A percentile compares a stretch with the other conserved stretches of the same genome.
These are phyloP conservation scores for Phaseolus lunatus DNA, from an alignment of 306 rosid genomes.

Conservation along the genomic window DNA sequence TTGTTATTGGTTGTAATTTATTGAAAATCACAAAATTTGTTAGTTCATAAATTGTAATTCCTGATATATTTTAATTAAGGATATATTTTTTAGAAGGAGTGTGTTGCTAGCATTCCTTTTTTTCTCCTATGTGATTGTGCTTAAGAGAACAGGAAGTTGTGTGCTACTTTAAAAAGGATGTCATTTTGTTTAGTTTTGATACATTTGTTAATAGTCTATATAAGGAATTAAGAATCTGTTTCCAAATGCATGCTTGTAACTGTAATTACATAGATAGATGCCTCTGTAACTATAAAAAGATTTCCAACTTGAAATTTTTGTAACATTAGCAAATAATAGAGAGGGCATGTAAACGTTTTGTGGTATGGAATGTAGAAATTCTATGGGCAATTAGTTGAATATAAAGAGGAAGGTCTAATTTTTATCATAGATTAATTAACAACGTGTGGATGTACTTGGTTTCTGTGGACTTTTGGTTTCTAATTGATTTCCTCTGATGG, in stretches of 20 bases:
- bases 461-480: constrained; percentile 35
- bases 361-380: background rate
- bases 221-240: background rate
- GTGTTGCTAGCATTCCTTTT: background rate
- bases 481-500: constrained; percentile 36
- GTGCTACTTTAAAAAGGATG: background rate
- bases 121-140: background rate
- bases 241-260: background rate
- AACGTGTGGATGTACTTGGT: constrained; percentile 13
- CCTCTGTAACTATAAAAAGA: background rate
- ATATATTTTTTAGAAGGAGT: background rate
- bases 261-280: background rate
- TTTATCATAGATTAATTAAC: background rate
- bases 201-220: background rate
- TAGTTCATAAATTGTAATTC: too few relatives aligned
- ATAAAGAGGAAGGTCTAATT: background rate
- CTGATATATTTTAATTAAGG: background rate
- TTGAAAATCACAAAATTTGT: background rate
- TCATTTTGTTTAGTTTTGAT: background rate
- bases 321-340: background rate
- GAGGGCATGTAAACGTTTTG: background rate
- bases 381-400: background rate
- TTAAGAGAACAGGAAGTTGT: constrained; percentile 6
- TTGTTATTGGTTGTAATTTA: background rate
- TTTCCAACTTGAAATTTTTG: background rate